Percentiles rank a stretch among this genome's conserved stretches.
Conservation (phyloP, 257 asterid genomes). For the Solanum virginianum region DNA sequence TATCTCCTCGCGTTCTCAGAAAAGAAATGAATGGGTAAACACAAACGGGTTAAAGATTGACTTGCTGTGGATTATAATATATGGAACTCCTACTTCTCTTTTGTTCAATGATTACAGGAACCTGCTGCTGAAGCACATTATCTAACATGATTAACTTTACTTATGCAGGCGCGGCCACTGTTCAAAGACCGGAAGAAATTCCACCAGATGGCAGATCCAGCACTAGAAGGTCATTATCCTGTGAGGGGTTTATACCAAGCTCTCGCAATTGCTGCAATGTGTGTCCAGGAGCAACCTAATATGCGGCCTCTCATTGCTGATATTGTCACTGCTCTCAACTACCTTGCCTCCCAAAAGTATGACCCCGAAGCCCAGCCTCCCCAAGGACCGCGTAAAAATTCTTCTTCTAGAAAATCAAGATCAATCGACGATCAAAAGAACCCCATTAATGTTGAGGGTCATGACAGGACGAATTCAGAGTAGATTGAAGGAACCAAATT, state of each 20-base stretch:
- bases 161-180: constrained; percentile 48
- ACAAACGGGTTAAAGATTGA: neutral
- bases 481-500: neutral
- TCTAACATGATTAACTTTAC: neutral
- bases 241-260: constrained; percentile 52
- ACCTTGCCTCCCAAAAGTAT: constrained; percentile 42
- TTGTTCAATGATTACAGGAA: neutral
- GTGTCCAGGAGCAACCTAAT: constrained; percentile 42
- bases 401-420: constrained; percentile 2
- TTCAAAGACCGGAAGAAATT: constrained; percentile 53
- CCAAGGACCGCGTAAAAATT: neutral
- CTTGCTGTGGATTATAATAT: neutral
- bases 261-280: constrained; percentile 63
- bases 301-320: constrained; percentile 44
- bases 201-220: constrained; percentile 54
- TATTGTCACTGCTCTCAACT: constrained; percentile 44
- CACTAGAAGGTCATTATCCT: constrained; percentile 43
- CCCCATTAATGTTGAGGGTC: neutral
- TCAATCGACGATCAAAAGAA: neutral
- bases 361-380: constrained; percentile 18
- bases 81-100: neutral
- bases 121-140: neutral
- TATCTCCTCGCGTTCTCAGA: neutral
- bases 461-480: neutral
- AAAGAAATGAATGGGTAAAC: neutral